Percentiles rank a stretch among this genome's conserved stretches.
phyloP scores from a whole-genome alignment of 2,329 filamentous ascomycete species.

The Onygenales sp. region DNA sequence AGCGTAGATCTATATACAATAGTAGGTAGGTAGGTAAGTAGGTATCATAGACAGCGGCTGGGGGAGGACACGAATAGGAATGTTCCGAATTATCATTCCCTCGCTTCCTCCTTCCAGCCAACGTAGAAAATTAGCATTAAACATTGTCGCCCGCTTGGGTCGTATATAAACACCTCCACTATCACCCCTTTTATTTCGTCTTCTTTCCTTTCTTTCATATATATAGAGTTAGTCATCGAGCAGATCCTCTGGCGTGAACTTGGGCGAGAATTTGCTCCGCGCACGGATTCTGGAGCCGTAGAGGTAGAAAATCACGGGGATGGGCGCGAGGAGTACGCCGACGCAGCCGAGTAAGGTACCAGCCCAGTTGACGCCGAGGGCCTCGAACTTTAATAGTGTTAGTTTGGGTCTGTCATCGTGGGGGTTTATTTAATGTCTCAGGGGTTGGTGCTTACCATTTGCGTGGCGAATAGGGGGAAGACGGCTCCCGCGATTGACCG shows the following conservation, averaged over 20 bases:
- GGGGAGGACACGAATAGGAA: too few species aligned
- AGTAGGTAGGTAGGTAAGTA: too few species aligned
- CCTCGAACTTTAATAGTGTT: constrained; percentile 17
- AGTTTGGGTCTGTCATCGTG: neutral
- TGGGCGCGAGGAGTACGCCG: constrained; percentile 18
- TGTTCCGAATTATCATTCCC: too few species aligned
- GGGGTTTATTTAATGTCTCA: neutral
- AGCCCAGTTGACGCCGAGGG: constrained; percentile 22
- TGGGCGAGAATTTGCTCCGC: constrained; percentile 26
- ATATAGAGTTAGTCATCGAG: neutral
- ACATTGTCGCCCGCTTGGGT: too few species aligned
- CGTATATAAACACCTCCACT: too few species aligned
- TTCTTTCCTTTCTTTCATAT: neutral
- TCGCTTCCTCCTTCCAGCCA: too few species aligned
- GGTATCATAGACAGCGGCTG: too few species aligned
- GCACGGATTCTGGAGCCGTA: constrained; percentile 22
- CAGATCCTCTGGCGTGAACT: constrained; percentile 5
- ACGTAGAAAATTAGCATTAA: too few species aligned
- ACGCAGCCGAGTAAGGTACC: constrained; percentile 23
- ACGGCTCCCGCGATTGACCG: constrained; percentile 31
- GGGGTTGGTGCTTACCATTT: constrained; percentile 16
- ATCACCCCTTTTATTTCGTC: too few species aligned
- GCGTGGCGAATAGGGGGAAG: constrained; percentile 28
- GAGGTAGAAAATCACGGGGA: constrained; percentile 22
- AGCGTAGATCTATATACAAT: too few species aligned